These are phyloP conservation scores for Paecilomyces variotii DNA, from an alignment of 2,329 filamentous ascomycete genomes.

Conservation along the genomic window DNA sequence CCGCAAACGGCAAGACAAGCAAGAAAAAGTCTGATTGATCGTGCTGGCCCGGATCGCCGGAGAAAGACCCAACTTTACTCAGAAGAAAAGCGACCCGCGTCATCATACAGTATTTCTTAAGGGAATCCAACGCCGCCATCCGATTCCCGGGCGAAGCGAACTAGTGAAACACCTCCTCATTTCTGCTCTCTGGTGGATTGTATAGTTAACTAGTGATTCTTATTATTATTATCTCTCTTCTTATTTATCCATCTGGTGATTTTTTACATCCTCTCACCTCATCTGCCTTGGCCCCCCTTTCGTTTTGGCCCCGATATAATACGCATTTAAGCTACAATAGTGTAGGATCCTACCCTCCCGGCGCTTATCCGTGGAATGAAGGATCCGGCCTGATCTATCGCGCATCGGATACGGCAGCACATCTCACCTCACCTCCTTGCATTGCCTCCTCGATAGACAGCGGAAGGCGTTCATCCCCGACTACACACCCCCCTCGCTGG, in stretches of 20 bases:
- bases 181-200: background rate
- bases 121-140: background rate
- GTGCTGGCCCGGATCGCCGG: constrained; percentile 2
- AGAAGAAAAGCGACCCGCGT: background rate
- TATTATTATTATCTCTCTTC: too few relatives aligned
- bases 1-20: background rate
- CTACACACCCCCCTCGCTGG: background rate
- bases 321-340: background rate
- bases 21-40: background rate
- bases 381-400: background rate
- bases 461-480: background rate
- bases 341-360: background rate
- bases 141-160: background rate
- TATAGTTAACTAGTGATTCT: background rate
- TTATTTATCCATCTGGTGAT: background rate
- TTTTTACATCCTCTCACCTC: background rate
- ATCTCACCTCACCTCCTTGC: background rate
- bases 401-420: background rate
- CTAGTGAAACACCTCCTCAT: background rate
- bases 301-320: background rate
- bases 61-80: background rate
- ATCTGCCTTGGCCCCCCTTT: background rate
- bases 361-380: background rate
- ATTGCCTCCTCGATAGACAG: background rate
- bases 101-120: constrained; percentile 3